Base-by-base conservation (phyloP, 2,329 filamentous ascomycete species). In the Tothia fuscella region DNA sequence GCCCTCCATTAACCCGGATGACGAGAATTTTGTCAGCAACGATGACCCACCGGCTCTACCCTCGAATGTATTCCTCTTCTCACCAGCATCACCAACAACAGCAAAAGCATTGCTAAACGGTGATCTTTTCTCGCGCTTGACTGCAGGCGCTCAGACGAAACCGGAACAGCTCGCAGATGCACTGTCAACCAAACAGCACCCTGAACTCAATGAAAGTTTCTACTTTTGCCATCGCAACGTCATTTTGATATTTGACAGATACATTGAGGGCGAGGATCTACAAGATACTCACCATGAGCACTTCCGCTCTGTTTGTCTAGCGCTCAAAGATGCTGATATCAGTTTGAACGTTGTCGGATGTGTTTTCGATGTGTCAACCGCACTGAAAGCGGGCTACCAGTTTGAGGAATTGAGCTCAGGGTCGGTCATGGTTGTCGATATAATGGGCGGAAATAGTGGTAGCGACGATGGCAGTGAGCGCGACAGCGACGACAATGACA, bases 401-500 rank as follows among this genome's bases (percentile, higher is more conserved):
- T 22, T 38, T 16, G 35, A 38, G 7, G 35, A 38, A 21, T 24
- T 38, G 16, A 38, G 22, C 21, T 22, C 10, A 6, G 22, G 19
- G 6, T 26, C 10, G 6, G 21, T 38, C 9, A 6, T 38, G 22
- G 35, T 38, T 16, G 17, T 38, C 9, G 21, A 38, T 16, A 6
- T 38, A 16, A 20, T 38, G 35, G 21, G 9, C 26, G 35, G 22
- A 10, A n/a, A n/a, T n/a, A n/a, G n/a, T n/a, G n/a, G n/a, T n/a
- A n/a, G n/a, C n/a, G n/a, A n/a, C n/a, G n/a, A n/a, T n/a, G n/a
- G n/a, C n/a, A n/a, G n/a, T n/a, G 21, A 24, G 6, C 9, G 20
- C 10, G 35, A 38, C 6, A n/a, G n/a, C n/a, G 35, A 55, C 17
- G 31, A 34, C 9, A 16, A 17, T 19, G 31, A 34, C 16, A 19